A percentile compares a stretch with the other conserved stretches of the same genome.
Evolutionary conservation across 768 basidiomycete species (phyloP).

Genomic region (Pleurotus cornucopiae): DNA sequence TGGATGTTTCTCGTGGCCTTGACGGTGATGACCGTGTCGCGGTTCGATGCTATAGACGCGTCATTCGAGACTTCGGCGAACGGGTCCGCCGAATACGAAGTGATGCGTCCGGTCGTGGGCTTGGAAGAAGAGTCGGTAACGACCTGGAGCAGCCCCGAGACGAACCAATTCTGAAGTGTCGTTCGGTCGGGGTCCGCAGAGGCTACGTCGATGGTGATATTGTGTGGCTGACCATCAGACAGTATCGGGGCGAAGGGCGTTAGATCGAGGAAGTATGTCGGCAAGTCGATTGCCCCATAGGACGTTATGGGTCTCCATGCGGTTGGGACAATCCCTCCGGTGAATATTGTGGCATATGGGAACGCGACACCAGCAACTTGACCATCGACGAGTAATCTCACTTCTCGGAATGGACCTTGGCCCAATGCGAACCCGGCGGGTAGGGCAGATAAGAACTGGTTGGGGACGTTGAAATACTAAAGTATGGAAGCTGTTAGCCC

Average conservation of each 20-base stretch:
- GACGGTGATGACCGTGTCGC: conserved; percentile 61
- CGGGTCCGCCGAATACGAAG: conserved; percentile 48
- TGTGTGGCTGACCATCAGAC: conserved; percentile 65
- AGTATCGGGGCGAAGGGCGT: conserved; percentile 74
- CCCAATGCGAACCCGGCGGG: conserved; percentile 40
- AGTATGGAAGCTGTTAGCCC: background rate
- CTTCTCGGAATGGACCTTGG: conserved; percentile 49
- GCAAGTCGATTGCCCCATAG: conserved; percentile 73
- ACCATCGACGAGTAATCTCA: conserved; percentile 42
- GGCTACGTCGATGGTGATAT: conserved; percentile 66
- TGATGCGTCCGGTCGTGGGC: conserved; percentile 69
- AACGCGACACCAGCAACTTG: conserved; percentile 43
- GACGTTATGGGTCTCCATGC: conserved; percentile 77
- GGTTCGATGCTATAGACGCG: conserved; percentile 34
- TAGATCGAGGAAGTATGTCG: conserved; percentile 73
- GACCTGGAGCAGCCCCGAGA: conserved; percentile 69
- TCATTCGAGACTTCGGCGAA: conserved; percentile 50
- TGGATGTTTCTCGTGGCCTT: conserved; percentile 50
- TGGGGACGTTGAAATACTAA: conserved; percentile 67
- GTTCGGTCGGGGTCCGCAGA: conserved; percentile 63
- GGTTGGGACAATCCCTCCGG: conserved; percentile 67
- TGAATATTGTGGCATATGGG: conserved; percentile 63
- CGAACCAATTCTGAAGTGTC: conserved; percentile 76
- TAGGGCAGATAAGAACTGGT: conserved; percentile 51
- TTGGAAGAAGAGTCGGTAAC: conserved; percentile 55